A percentile compares a stretch with the other conserved stretches of the same genome.
These are phyloP conservation scores for Thielaviopsis cerberus DNA, from an alignment of 2,329 filamentous ascomycete genomes.

Conservation along the genomic window DNA sequence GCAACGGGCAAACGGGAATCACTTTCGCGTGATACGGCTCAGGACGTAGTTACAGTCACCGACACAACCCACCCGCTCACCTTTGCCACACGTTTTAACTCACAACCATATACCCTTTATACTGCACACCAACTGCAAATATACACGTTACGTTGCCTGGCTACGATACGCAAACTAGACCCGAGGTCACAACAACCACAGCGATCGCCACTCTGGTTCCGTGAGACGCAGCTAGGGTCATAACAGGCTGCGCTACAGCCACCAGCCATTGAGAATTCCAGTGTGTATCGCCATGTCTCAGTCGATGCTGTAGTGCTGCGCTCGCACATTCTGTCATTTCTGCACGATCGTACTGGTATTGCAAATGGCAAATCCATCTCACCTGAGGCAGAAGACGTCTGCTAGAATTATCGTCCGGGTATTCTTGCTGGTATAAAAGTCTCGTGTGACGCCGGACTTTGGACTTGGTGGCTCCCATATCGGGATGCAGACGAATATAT, in stretches of 20 bases:
- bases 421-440: background rate
- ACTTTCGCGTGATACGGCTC: background rate
- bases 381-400: too few relatives aligned
- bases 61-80: too few relatives aligned
- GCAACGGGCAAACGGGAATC: background rate
- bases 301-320: background rate
- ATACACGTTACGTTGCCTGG: background rate
- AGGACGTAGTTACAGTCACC: too few relatives aligned
- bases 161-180: background rate
- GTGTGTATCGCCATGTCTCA: background rate
- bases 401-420: too few relatives aligned
- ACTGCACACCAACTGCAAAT: background rate
- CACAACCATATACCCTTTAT: too few relatives aligned
- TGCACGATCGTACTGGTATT: background rate
- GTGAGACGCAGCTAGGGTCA: background rate
- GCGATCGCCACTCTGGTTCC: background rate
- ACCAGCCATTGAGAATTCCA: background rate
- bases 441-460: background rate
- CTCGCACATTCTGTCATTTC: background rate
- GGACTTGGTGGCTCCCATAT: background rate
- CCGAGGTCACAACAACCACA: background rate
- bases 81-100: too few relatives aligned
- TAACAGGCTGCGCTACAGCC: background rate
- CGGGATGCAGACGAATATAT: background rate
- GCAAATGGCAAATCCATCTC: background rate